Base-by-base conservation (phyloP, 306 rosid species). In the Dalbergia cochinchinensis region DNA sequence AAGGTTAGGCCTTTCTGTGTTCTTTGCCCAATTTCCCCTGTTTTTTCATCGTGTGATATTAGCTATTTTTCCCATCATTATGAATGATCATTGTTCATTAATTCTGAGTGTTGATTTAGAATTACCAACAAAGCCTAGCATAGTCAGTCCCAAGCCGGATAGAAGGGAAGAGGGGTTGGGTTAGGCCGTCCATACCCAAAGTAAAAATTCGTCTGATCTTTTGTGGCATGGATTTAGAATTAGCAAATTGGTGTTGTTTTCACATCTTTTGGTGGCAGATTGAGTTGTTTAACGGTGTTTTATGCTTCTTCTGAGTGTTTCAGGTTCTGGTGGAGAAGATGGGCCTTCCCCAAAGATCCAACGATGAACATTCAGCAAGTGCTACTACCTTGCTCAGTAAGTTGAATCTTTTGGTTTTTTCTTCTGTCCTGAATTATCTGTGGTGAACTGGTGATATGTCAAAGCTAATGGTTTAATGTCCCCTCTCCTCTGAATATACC, bases 251-350 rank as follows among this genome's bases (percentile, higher is more conserved):
- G 60, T 4, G 41, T 26, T 51, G 34, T 11, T 69, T 51, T n/a
- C 41, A 37, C 1, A 11, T 69, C 62, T 50, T 83, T 31, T 5
- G 65, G 65, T 66, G 63, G 31, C 47, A n/a, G 22, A 54, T 62
- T 69, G 54, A 35, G 68, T 10, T 53, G 44, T 64, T 78, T 81
- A 53, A 64, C 71, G 42, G 4, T 7, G 22, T 71, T 85, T 51
- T 76, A 35, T 39, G 4, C 37, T 58, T 26, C 71, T 15, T 57
- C 18, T 71, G 76, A 76, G 39, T 33, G 63, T 68, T 70, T 22
- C 65, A 94, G 97, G 92, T 94, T 78, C 80, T 94, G 63, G 98
- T 91, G 58, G 98, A 92, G 81, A 94, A 94, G 89, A 94, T 92
- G 96, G 97, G 98, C 50, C 87, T 83, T 67, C 92, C 97, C 55